These are phyloP conservation scores for Ceratocystiopsis brevicomis DNA, from an alignment of 2,329 filamentous ascomycete species.

Conservation along the genomic window DNA sequence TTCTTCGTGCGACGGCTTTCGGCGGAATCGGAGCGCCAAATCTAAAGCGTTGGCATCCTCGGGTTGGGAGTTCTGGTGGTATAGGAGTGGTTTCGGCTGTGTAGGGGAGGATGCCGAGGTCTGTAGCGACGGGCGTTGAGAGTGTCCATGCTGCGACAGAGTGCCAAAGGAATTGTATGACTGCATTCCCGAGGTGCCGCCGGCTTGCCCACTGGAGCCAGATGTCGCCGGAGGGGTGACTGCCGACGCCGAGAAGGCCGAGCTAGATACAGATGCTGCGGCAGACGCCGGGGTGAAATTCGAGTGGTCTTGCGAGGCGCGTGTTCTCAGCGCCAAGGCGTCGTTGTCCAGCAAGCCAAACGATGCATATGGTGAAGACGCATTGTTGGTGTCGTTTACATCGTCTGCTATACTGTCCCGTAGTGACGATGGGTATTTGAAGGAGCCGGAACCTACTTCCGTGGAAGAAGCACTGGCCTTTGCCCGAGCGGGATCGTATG, in stretches of 20 bases:
- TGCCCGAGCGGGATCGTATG: conserved; percentile 15
- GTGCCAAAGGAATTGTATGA: conserved; percentile 2
- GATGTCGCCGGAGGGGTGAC: no score
- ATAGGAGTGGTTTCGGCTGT: background rate
- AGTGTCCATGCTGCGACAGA: conserved; percentile 23
- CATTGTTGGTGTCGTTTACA: background rate
- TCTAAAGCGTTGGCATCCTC: background rate
- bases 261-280: conserved; percentile 1
- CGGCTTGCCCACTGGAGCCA: no score
- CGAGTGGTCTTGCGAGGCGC: background rate
- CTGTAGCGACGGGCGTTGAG: conserved; percentile 25
- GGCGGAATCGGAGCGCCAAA: conserved; percentile 1
- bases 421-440: conserved; percentile 18
- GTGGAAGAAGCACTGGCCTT: conserved; percentile 18
- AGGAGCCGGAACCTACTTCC: conserved; percentile 25
- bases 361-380: background rate
- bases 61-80: conserved; percentile 3
- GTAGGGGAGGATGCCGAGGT: conserved; percentile 6
- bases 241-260: background rate
- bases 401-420: conserved; percentile 3
- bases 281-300: conserved; percentile 1
- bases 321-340: background rate
- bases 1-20: conserved; percentile 1
- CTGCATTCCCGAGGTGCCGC: background rate
- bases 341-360: conserved; percentile 3